Evolutionary conservation across 495 filamentous ascomycete genomes (phyloP), one percentile per base, ranked within the genome.

Genomic region (Penicillium herquei): DNA sequence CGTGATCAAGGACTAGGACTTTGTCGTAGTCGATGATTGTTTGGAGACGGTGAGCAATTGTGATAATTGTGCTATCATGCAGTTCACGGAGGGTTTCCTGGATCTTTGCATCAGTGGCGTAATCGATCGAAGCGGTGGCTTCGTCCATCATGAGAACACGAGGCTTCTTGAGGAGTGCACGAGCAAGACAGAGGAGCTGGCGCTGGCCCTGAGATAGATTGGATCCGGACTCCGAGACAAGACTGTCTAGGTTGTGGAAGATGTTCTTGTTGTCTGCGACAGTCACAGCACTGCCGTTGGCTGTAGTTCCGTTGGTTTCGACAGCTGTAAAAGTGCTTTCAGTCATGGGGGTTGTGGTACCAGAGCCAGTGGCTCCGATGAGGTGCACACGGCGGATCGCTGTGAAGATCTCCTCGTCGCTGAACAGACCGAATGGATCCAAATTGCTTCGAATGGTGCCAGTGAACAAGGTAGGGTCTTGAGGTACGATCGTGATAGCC

Each of bases 1-100:
- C 95, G 64, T 92, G 90, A 62, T 99, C 95, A 26, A 99, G 78
- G 11, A 98, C 92, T 6, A 98, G 78, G n/a, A 99, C 94, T 77
- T 96, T 96, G 74, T 98, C 93, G 66, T 98, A 98, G 65, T 98
- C 95, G 45, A 91, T 90, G 62, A 99, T 96, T 0, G 93, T 98
- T 59, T 96, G 91, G 53, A 99, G 79, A 11, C 95, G 86, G 70
- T 99, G 95, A n/a, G 95, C 95, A 62, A 99, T 98, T 0, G 95
- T 98, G 65, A 96, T 92, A 68, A 95, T 96, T 10, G 95, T 99
- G 72, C 87, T 92, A 40, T 87, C 86, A 53, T 74, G 77, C 39
- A 98, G 78, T 67, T 96, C 90, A 37, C 90, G 87, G 54, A 99
- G 88, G 0, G 95, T 97, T 52, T 89, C 89, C 70, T 99, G 95